Percentiles rank a stretch among this genome's conserved stretches.
These are phyloP conservation scores for Trifolium repens DNA, from an alignment of 306 rosid genomes.

Conservation along the genomic window DNA sequence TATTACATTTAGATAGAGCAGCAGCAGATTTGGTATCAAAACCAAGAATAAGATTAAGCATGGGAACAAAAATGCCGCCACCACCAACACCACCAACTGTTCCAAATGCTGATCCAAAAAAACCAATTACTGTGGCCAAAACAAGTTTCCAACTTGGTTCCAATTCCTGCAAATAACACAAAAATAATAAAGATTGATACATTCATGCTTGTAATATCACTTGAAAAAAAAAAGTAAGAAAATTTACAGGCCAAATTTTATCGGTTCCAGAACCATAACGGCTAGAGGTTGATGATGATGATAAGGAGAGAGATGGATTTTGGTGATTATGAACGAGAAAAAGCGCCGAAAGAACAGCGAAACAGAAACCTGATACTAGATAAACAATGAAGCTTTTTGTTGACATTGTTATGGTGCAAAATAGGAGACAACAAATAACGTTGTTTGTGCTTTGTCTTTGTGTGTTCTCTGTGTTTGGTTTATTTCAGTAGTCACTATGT, in stretches of 20 bases:
- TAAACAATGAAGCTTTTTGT: conserved; percentile 59
- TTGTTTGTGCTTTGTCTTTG: not conserved
- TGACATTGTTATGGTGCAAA: conserved; percentile 44
- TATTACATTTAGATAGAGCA: conserved; percentile 88
- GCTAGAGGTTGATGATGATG: conserved; percentile 26
- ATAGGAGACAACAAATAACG: not conserved
- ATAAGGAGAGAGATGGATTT: not conserved
- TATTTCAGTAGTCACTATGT: not conserved
- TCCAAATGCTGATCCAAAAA: conserved; percentile 90
- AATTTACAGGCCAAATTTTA: conserved; percentile 76
- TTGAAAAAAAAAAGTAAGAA: not conserved
- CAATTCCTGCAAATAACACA: conserved; percentile 60
- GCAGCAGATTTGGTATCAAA: conserved; percentile 95
- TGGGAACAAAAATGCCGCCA: conserved; percentile 96
- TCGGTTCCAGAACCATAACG: conserved; percentile 34
- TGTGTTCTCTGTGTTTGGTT: not conserved
- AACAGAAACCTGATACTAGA: conserved; percentile 64
- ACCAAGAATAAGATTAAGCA: conserved; percentile 86
- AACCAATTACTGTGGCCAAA: conserved; percentile 79
- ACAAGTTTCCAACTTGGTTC: conserved; percentile 67
- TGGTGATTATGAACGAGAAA: conserved; percentile 41
- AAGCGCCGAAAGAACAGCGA: conserved; percentile 56
- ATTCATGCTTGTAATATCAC: not conserved
- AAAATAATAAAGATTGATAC: not conserved
- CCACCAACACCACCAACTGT: conserved; percentile 98